These are phyloP conservation scores for Eucommia ulmoides DNA, from an alignment of 257 asterid species.

Conservation along the genomic window DNA sequence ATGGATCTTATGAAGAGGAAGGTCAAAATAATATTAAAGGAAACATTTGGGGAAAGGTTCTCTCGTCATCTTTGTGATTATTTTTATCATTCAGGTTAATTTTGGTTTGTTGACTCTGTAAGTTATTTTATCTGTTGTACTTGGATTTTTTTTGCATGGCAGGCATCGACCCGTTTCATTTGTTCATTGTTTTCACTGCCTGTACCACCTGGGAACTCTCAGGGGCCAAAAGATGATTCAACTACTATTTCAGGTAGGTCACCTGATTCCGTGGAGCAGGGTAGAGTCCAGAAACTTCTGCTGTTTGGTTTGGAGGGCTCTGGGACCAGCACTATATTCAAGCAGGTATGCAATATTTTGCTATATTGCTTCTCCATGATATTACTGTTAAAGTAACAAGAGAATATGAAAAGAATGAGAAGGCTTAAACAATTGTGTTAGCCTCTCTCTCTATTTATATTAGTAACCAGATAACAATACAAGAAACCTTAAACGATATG, in stretches of 20 bases:
- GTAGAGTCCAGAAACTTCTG: constrained; percentile 39
- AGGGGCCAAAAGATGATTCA: constrained; percentile 19
- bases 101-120: no score
- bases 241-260: constrained; percentile 22
- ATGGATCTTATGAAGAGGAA: constrained; percentile 82
- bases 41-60: constrained; percentile 75
- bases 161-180: constrained; percentile 60
- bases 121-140: no score
- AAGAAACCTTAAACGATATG: no score
- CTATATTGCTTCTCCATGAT: not conserved
- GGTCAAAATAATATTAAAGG: constrained; percentile 78
- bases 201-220: constrained; percentile 37
- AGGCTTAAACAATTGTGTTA: no score
- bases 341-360: constrained; percentile 36
- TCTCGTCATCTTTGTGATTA: constrained; percentile 13
- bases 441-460: no score
- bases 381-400: not conserved
- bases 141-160: constrained; percentile 45
- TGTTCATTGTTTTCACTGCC: constrained; percentile 61
- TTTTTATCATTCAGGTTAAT: no score
- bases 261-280: constrained; percentile 30
- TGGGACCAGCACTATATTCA: constrained; percentile 60
- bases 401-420: no score
- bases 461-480: no score
- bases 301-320: constrained; percentile 61